Base-by-base conservation (phyloP, 2,329 filamentous ascomycete genomes). In the Penicillium hordei region DNA sequence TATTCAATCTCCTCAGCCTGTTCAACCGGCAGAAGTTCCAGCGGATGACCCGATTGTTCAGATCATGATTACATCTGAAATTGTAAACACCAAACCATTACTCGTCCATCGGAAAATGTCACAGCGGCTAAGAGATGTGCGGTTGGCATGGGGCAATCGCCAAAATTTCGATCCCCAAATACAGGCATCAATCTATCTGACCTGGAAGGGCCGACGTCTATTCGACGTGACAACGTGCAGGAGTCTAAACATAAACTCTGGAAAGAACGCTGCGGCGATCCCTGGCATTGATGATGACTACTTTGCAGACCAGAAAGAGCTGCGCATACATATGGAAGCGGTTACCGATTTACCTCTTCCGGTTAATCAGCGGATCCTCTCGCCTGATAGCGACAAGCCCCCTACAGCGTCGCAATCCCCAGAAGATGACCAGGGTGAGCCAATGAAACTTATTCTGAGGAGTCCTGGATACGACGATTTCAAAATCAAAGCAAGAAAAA, bases 141-240 rank as follows among this genome's bases (percentile, higher is more conserved):
- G 87, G 42, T 72, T 84, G 38, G 84, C 83, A 13, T 97, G 91
- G 90, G 85, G 89, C 65, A 75, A 79, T 13, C 81, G 81, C 53
- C 88, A 93, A 68, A 72, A 72, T 1, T 82, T 86, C 46, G 73
- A 78, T 1, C 73, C 77, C 2, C 77, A 82, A 3, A 71, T 81
- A 25, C 74, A 80, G 2, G 76, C 81, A 5, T 77, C 79, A 0
- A 78, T 95, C 19, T 89, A 94, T 66, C 81, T 97, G 55, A 94
- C 90, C 0, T 96, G 90, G 88, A 87, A 87, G 61, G 83, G 85
- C 27, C 85, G 84, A 57, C 84, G 85, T 58, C 75, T 96, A 3
- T 96, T 89, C 70, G 85, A 89, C 62, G 83, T 84, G n/a, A 90
- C 89, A 5, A 93, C 88, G 1, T 87, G 90, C 58, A 81, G 81